Evolutionary conservation across 1,139 yeast species (phyloP), one percentile per base, ranked within the genome.

Genomic region (Martiniozyma asiatica): DNA sequence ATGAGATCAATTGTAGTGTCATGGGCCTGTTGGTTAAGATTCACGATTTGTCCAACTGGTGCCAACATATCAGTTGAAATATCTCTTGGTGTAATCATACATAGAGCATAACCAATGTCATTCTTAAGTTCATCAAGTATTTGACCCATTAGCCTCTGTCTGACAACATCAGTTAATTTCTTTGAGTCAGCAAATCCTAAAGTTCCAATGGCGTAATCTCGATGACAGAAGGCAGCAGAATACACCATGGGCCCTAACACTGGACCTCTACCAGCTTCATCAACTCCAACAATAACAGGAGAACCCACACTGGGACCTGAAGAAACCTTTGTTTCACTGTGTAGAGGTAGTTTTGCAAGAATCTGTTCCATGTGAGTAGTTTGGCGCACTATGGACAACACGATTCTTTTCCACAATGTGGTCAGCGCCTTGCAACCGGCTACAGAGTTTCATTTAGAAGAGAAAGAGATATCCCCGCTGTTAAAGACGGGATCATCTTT

Each of bases 221-320:
- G 63, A 12, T 74, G 56, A 42, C 94, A 76, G 49, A 84, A 89
- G 3, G 93, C 74, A 3, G 84, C 61, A 2, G 94, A 94, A 47
- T 89, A 89, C 1, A 92, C 98, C 98, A 89, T 92, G 1, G 97
- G 94, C 0, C 98, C 93, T 31, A 89, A 49, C 0, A 92, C 96
- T 0, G 99, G 98, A 0, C 99, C 99, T 41, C 99, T 65, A 0
- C 99, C 98, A 0, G 99, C 98, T 52, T 89, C 99, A 51, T 89
- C 98, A 2, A 89, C 94, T 4, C 98, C 98, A 10, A 89, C 55
- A 2, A 84, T 70, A 3, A 45, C 56, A 12, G 51, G 51, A 17
- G n/a, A n/a, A n/a, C n/a, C n/a, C n/a, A n/a, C n/a, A n/a, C n/a
- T n/a, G n/a, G n/a, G n/a, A n/a, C n/a, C n/a, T n/a, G n/a, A n/a